A percentile compares a stretch with the other conserved stretches of the same genome.
These are phyloP conservation scores for Exophiala sp. DNA, from an alignment of 2,329 filamentous ascomycete genomes.

Conservation along the genomic window DNA sequence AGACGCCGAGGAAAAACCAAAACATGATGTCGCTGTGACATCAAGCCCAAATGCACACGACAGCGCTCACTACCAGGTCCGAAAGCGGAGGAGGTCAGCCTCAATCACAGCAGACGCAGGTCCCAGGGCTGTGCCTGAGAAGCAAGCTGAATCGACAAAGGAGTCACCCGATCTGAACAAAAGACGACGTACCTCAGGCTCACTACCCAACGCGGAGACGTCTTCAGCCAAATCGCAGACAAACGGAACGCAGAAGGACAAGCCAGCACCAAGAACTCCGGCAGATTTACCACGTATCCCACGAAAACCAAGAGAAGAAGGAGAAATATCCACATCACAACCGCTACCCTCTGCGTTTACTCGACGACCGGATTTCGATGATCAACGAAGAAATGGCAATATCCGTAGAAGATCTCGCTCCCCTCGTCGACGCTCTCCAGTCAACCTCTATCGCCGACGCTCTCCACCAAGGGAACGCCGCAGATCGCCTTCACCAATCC, in stretches of 20 bases:
- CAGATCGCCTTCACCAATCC: conserved; percentile 40
- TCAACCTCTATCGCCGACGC: conserved; percentile 24
- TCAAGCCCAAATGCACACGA: conserved; percentile 16
- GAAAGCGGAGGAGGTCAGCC: conserved; percentile 21
- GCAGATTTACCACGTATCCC: conserved; percentile 24
- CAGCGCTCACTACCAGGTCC: neutral
- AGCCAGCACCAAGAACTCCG: conserved; percentile 17
- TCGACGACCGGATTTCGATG: conserved; percentile 21
- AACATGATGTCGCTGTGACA: neutral
- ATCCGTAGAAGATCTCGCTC: conserved; percentile 19
- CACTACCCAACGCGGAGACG: conserved; percentile 2
- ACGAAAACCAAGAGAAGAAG: conserved; percentile 25
- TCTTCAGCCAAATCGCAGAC: conserved; percentile 3
- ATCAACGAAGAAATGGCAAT: conserved; percentile 34
- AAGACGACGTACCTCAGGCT: conserved; percentile 15
- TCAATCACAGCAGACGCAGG: conserved; percentile 11
- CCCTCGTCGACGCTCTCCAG: conserved; percentile 25
- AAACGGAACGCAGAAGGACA: conserved; percentile 9
- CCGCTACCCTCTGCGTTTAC: conserved; percentile 19
- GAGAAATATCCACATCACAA: conserved; percentile 22
- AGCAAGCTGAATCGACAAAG: neutral
- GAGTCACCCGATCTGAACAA: conserved; percentile 8
- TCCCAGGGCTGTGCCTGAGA: neutral
- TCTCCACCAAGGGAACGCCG: conserved; percentile 34
- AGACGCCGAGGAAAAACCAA: conserved; percentile 18